phyloP scores from a whole-genome alignment of 345 rosid genomes.

The Noccaea caerulescens region DNA sequence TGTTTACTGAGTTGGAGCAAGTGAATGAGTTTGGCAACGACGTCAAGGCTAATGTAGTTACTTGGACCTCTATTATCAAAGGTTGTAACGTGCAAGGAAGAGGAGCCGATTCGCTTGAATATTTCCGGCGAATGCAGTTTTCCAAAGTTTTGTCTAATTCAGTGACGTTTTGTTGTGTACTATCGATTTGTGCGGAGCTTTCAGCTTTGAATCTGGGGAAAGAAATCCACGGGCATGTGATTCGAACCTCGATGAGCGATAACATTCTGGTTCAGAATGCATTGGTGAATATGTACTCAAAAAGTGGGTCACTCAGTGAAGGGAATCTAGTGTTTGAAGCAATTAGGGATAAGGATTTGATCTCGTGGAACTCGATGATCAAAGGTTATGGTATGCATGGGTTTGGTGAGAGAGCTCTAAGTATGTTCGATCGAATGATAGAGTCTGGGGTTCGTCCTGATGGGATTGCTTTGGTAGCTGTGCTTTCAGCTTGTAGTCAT shows the following conservation, averaged over 20 bases:
- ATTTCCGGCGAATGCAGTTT: conserved; percentile 59
- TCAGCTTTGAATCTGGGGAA: conserved; percentile 59
- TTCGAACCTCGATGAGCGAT: conserved; percentile 51
- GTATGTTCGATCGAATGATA: conserved; percentile 58
- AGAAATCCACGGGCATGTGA: conserved; percentile 69
- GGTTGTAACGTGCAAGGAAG: conserved; percentile 66
- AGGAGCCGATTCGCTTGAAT: conserved; percentile 55
- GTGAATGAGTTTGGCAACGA: conserved; percentile 31
- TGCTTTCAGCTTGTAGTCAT: conserved; percentile 83
- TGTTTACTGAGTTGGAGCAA: conserved; percentile 56
- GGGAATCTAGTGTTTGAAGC: conserved; percentile 56
- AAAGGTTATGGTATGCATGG: conserved; percentile 71
- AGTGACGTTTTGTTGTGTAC: conserved; percentile 61
- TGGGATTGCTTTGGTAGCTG: conserved; percentile 67
- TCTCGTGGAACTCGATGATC: conserved; percentile 73
- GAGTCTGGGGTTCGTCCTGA: conserved; percentile 56
- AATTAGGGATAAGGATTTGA: conserved; percentile 53
- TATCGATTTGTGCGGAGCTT: conserved; percentile 71
- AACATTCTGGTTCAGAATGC: conserved; percentile 69
- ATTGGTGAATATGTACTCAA: conserved; percentile 74
- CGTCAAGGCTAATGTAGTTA: conserved; percentile 64
- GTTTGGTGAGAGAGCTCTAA: conserved; percentile 55
- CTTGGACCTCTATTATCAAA: conserved; percentile 71
- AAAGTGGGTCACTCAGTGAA: conserved; percentile 59
- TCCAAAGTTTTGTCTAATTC: conserved; percentile 54